These are phyloP conservation scores for Agrocybe praecox DNA, from an alignment of 768 basidiomycete genomes.

Conservation along the genomic window DNA sequence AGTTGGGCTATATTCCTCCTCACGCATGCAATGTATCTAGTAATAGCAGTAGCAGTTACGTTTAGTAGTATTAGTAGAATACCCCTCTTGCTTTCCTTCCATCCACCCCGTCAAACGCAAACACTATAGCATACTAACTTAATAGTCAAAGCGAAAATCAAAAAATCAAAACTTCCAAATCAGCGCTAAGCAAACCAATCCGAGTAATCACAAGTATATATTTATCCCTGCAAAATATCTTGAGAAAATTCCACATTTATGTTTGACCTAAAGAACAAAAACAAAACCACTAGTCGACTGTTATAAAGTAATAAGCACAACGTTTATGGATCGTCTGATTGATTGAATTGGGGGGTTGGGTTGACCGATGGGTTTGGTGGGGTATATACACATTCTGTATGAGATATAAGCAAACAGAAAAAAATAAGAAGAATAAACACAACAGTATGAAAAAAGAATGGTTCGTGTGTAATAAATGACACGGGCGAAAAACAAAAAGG, in stretches of 20 bases:
- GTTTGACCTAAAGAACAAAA: background rate
- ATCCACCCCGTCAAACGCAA: no score
- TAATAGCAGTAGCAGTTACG: slow-evolving; percentile 15
- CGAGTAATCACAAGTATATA: background rate
- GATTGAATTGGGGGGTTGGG: no score
- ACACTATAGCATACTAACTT: background rate
- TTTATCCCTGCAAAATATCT: background rate
- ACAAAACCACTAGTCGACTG: background rate
- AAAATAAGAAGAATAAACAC: background rate
- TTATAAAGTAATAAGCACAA: background rate
- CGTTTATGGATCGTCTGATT: no score
- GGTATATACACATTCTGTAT: slow-evolving; percentile 9
- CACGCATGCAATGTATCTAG: slow-evolving; percentile 25
- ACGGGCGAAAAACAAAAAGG: no score
- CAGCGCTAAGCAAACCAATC: background rate
- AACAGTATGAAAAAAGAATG: background rate
- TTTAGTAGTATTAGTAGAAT: slow-evolving; percentile 2
- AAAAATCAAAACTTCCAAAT: no score
- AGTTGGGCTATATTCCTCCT: slow-evolving; percentile 11
- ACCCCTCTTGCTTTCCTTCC: no score
- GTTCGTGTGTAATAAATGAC: no score
- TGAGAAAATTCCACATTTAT: background rate
- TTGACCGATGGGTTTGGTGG: no score
- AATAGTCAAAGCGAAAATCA: background rate
- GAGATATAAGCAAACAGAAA: background rate